Evolutionary conservation across 2,329 filamentous ascomycete species (phyloP), one percentile per base, ranked within the genome.

Genomic region (Aspergillus ochraceoroseus): DNA sequence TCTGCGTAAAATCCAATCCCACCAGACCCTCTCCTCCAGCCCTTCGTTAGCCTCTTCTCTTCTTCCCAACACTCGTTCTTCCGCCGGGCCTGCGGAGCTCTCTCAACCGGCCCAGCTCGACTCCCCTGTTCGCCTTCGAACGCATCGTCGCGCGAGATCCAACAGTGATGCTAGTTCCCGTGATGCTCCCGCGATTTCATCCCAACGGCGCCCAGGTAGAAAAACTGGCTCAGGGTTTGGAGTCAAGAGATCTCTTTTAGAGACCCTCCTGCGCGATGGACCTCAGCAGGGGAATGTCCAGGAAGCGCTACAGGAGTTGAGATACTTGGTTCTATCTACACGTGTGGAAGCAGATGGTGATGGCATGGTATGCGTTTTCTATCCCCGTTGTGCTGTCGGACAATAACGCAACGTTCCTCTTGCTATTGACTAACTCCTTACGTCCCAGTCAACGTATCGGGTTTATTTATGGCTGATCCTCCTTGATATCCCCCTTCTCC

Each of bases 381-480:
- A 18, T 30, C 13, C 13, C n/a, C 27, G 12, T 32, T 26, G 26
- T 26, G 23, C 14, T 22, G 20, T 22, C 20, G 20, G 20, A 22
- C 20, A 22, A 22, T 5, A 22, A 22, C 5, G 9, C 5, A 22
- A 22, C 20, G 20, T 29, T 43, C 28, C 9, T 17, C 17, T 22
- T 25, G 18, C 14, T 32, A 38, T 43, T 30, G 20, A 30, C 44
- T 42, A 44, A 49, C 34, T 22, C 17, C 23, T 37, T 37, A 35
- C 29, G 8, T 41, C 29, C n/a, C 56, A 95, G 90, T 98, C 92
- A 13, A 83, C 88, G 31, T 73, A 92, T 48, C 83, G 92, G 57
- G 94, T 96, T 62, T 96, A 98, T 64, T 80, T 94, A 51, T 98
- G 92, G 92, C 77, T 96, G 27, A 86, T 95, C 53, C 79, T 98